Percentiles rank a stretch among this genome's conserved stretches.
These are phyloP conservation scores for Zasmidium angulare DNA, from an alignment of 2,329 filamentous ascomycete genomes.

Conservation along the genomic window DNA sequence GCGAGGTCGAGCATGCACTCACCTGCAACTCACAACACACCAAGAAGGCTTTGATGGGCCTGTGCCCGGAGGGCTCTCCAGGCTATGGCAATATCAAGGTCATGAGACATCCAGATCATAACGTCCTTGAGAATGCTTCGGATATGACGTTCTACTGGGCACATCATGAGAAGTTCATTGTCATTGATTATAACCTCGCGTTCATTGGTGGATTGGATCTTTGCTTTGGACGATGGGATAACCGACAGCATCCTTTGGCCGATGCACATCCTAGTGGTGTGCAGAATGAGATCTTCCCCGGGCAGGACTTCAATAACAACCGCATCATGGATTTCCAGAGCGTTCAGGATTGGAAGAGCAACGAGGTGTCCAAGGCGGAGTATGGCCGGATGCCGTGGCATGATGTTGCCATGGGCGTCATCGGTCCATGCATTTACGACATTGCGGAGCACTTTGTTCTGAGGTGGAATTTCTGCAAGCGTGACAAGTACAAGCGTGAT, in stretches of 20 bases:
- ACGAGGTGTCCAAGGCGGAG: conserved; percentile 86
- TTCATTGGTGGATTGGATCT: conserved; percentile 94
- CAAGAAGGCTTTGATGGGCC: conserved; percentile 75
- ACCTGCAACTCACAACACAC: conserved; percentile 94
- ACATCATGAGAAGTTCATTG: conserved; percentile 96
- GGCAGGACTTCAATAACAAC: conserved; percentile 98
- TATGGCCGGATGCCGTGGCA: conserved; percentile 98
- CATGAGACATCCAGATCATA: conserved; percentile 92
- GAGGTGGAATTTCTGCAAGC: conserved; percentile 94
- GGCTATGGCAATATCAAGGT: conserved; percentile 86
- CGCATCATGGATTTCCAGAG: conserved; percentile 92
- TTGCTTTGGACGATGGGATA: conserved; percentile 95
- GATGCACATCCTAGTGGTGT: conserved; percentile 86
- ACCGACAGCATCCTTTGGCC: conserved; percentile 76
- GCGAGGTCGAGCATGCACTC: conserved; percentile 65
- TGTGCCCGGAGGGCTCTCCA: conserved; percentile 78
- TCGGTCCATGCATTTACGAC: conserved; percentile 86
- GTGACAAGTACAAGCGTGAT: conserved; percentile 96
- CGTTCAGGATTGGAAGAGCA: conserved; percentile 88
- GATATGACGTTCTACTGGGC: conserved; percentile 99
- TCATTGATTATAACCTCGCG: conserved; percentile 85
- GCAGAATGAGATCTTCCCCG: conserved; percentile 82
- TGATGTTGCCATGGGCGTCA: conserved; percentile 88
- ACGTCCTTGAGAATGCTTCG: conserved; percentile 85
- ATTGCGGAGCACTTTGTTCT: conserved; percentile 94